Percentiles rank a stretch among this genome's conserved stretches.
phyloP scores from a whole-genome alignment of 2,329 filamentous ascomycete species.

The Sporothrix luriei region DNA sequence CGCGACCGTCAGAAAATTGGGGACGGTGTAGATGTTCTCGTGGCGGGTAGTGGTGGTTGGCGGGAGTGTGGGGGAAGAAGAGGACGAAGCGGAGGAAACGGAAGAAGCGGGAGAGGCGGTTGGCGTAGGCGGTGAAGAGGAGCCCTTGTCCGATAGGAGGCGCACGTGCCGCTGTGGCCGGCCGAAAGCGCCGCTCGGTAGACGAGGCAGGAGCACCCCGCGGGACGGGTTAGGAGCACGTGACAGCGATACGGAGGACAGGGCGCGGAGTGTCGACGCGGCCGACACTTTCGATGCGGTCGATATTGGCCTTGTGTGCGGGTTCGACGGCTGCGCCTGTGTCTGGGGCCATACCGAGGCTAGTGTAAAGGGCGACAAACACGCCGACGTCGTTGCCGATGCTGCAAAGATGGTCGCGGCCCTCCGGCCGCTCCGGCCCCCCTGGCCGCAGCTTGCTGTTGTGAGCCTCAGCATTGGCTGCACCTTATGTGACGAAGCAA shows the following conservation, averaged over 20 bases:
- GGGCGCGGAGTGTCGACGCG: background rate
- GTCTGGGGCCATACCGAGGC: background rate
- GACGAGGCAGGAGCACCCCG: background rate
- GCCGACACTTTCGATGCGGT: background rate
- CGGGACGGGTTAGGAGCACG: background rate
- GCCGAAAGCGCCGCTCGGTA: background rate
- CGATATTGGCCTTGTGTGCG: background rate
- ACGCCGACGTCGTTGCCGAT: background rate
- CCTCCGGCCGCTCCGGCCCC: slow-evolving; percentile 8
- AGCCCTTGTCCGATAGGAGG: slow-evolving; percentile 12
- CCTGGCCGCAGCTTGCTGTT: slow-evolving; percentile 30
- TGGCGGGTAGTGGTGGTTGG: slow-evolving; percentile 45
- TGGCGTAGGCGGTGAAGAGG: background rate
- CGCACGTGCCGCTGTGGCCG: slow-evolving; percentile 19
- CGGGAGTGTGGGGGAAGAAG: background rate
- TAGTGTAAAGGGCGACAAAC: background rate
- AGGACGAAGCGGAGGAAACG: background rate
- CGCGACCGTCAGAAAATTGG: slow-evolving; percentile 87
- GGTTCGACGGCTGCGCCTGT: background rate
- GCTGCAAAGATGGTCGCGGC: background rate
- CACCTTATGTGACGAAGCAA: background rate
- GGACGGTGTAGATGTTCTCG: slow-evolving; percentile 97
- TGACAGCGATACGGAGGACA: slow-evolving; percentile 3
- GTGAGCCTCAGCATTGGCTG: slow-evolving; percentile 32
- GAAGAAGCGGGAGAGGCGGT: background rate